These are phyloP conservation scores for Lentinus tigrinus DNA, from an alignment of 768 basidiomycete species.

Conservation along the genomic window DNA sequence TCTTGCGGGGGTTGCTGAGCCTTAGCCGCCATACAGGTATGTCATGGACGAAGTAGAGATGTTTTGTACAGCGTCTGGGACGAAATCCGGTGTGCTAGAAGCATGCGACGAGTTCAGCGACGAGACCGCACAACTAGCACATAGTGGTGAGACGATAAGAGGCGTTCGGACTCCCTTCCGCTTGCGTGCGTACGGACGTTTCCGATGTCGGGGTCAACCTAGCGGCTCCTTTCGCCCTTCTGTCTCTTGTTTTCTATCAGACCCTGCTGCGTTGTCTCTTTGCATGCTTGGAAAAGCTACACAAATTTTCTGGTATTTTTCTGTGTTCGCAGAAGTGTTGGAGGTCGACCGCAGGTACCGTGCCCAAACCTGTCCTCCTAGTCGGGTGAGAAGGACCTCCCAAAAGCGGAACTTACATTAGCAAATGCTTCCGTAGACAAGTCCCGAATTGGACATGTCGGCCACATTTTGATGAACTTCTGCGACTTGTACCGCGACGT, in stretches of 20 bases:
- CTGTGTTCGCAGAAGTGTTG: no score
- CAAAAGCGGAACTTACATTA: no score
- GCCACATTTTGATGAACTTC: neutral
- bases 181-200: no score
- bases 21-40: conserved; percentile 27
- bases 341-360: no score
- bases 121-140: conserved; percentile 3
- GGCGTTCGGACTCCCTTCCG: neutral
- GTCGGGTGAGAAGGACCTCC: no score
- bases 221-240: neutral
- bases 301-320: no score
- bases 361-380: no score
- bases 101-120: neutral
- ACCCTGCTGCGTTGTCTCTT: neutral
- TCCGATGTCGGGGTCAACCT: neutral
- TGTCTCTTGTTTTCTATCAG: neutral
- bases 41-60: conserved; percentile 2
- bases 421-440: neutral
- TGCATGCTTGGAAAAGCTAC: neutral
- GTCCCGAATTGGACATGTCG: neutral
- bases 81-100: no score
- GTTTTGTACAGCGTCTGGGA: neutral
- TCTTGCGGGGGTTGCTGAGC: conserved; percentile 25
- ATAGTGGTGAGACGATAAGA: conserved; percentile 13
- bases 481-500: neutral